A percentile compares a stretch with the other conserved stretches of the same genome.
Evolutionary conservation across 306 rosid genomes (phyloP).

Genomic region (Purshia tridentata): DNA sequence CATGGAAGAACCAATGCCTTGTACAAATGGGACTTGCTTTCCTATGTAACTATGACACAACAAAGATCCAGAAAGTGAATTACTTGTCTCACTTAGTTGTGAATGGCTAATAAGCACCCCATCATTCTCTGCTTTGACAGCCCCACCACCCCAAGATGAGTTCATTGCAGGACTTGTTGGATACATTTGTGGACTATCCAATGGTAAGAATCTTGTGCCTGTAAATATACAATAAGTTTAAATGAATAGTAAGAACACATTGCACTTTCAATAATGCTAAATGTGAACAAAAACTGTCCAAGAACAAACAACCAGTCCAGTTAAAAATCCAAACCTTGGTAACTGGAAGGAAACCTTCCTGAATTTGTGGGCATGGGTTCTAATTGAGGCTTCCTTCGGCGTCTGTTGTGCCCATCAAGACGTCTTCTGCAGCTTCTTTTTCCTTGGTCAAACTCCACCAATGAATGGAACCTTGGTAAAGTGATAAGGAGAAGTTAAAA

Average conservation of each 20-base stretch:
- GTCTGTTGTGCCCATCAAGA: conserved; percentile 81
- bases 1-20: conserved; percentile 23
- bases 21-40: not conserved
- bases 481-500: not conserved
- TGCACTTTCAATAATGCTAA: not conserved
- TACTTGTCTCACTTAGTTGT: conserved; percentile 22
- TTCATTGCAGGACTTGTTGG: conserved; percentile 27
- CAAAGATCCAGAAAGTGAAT: conserved; percentile 20
- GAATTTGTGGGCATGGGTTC: conserved; percentile 54
- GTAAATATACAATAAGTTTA: not conserved
- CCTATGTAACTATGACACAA: conserved; percentile 6
- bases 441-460: conserved; percentile 80
- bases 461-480: conserved; percentile 69
- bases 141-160: conserved; percentile 33
- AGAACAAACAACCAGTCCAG: not conserved
- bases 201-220: conserved; percentile 40
- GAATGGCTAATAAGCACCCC: conserved; percentile 14
- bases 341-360: conserved; percentile 49
- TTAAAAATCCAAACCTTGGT: conserved; percentile 48
- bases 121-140: conserved; percentile 24
- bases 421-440: conserved; percentile 90
- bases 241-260: not conserved
- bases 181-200: conserved; percentile 28
- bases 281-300: not conserved
- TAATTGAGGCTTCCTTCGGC: conserved; percentile 79